Conservation (phyloP, 352 stramenopile species). For the Thalassiosira exigua region DNA sequence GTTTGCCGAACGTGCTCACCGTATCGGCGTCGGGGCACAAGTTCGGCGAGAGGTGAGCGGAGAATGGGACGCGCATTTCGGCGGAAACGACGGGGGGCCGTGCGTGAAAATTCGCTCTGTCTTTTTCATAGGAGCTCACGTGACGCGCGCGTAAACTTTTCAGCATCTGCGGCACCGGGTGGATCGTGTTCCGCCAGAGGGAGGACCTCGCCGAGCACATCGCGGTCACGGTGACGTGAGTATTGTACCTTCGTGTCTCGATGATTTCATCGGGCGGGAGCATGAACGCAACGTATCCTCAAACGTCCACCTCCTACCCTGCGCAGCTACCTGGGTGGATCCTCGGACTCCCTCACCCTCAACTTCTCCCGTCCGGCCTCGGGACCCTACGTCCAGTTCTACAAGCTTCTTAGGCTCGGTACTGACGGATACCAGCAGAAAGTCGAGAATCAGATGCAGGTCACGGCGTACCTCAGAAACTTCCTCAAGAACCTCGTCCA, state of each 20-base stretch:
- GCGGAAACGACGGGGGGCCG: too few species aligned
- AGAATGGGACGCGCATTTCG: too few species aligned
- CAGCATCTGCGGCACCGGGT: slow-evolving; percentile 93
- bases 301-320: slow-evolving; percentile 86
- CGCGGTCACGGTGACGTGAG: slow-evolving; percentile 37
- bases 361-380: slow-evolving; percentile 92
- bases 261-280: slow-evolving; percentile 85
- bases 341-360: slow-evolving; percentile 91
- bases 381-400: slow-evolving; percentile 87
- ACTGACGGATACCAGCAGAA: slow-evolving; percentile 90
- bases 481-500: slow-evolving; percentile 71
- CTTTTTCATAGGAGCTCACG: too few species aligned
- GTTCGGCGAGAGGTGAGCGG: slow-evolving; percentile 91
- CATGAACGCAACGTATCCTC: too few species aligned
- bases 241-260: slow-evolving; percentile 4
- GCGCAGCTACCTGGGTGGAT: slow-evolving; percentile 89
- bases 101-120: too few species aligned
- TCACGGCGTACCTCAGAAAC: slow-evolving; percentile 86
- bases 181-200: slow-evolving; percentile 87
- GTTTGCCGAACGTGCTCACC: slow-evolving; percentile 79
- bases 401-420: slow-evolving; percentile 92
- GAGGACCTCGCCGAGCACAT: slow-evolving; percentile 58
- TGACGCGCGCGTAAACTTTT: too few species aligned
- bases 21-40: slow-evolving; percentile 95
- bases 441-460: slow-evolving; percentile 90